A percentile compares a stretch with the other conserved stretches of the same genome.
phyloP scores from a whole-genome alignment of 2,329 filamentous ascomycete species.

The Fusarium protoensiforme region DNA sequence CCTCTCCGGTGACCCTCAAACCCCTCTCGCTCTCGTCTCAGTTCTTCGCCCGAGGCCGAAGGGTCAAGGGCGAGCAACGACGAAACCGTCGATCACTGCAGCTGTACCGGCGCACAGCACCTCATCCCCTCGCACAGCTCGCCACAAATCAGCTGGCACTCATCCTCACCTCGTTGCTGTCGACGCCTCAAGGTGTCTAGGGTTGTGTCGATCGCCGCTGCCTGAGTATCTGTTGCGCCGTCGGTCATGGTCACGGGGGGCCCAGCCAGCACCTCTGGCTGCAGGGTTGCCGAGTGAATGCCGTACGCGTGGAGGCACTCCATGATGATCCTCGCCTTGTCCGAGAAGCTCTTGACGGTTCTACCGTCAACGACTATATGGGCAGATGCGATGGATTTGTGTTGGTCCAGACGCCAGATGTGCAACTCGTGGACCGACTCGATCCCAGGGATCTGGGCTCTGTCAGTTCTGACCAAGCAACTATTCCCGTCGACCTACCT shows the following conservation, averaged over 20 bases:
- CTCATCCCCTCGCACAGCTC: constrained; percentile 61
- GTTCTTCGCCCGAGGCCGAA: constrained; percentile 1
- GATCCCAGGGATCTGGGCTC: constrained; percentile 70
- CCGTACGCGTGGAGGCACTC: constrained; percentile 80
- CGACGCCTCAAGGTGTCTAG: constrained; percentile 14
- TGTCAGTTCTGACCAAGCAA: constrained; percentile 20
- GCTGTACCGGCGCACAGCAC: constrained; percentile 54
- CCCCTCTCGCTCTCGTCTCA: constrained; percentile 20
- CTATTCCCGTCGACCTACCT: constrained; percentile 50
- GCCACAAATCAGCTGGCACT: constrained; percentile 64
- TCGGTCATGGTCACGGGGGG: constrained; percentile 22
- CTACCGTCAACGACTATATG: constrained; percentile 73
- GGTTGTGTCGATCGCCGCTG: constrained; percentile 18
- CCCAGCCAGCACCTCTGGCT: constrained; percentile 64
- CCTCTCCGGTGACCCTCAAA: constrained; percentile 26
- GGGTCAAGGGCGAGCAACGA: constrained; percentile 3
- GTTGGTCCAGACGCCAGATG: constrained; percentile 79
- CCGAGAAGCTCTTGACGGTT: constrained; percentile 67
- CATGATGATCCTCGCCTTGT: constrained; percentile 69
- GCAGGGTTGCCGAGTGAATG: constrained; percentile 77
- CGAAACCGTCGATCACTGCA: constrained; percentile 30
- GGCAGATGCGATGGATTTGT: constrained; percentile 75
- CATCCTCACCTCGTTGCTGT: constrained; percentile 37
- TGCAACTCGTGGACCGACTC: constrained; percentile 77
- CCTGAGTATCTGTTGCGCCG: constrained; percentile 9